Percentiles rank a stretch among this genome's conserved stretches.
Conservation (phyloP, 805 yeast genomes). For the Ogataea saltuana region DNA sequence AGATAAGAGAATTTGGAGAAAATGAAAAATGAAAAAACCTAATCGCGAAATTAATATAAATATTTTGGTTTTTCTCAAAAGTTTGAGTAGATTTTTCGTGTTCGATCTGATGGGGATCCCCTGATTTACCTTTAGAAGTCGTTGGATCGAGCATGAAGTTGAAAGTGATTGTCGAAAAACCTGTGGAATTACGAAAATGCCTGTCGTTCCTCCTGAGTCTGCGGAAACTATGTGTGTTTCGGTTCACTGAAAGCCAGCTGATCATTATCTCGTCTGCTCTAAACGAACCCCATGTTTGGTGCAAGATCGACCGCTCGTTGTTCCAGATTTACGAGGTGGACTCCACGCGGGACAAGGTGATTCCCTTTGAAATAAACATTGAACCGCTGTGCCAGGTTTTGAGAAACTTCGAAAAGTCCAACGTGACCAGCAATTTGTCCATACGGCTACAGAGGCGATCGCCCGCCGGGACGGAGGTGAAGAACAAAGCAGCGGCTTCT, state of each 20-base stretch:
- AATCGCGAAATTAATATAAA: no score
- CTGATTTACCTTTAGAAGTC: neutral
- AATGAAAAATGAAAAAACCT: no score
- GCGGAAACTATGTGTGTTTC: conserved; percentile 55
- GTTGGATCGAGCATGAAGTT: conserved; percentile 25
- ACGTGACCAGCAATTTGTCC: conserved; percentile 47
- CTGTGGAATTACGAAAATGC: conserved; percentile 26
- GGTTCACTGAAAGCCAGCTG: conserved; percentile 53
- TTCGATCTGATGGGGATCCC: neutral
- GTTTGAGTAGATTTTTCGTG: no score
- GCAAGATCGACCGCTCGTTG: conserved; percentile 48
- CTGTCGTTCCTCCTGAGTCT: conserved; percentile 38
- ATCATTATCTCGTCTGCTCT: conserved; percentile 51
- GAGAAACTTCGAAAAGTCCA: conserved; percentile 54
- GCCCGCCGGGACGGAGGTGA: conserved; percentile 14
- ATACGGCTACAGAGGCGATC: conserved; percentile 51
- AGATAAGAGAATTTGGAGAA: no score
- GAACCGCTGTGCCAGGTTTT: conserved; percentile 62
- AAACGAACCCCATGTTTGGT: conserved; percentile 70
- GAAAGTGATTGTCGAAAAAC: conserved; percentile 27
- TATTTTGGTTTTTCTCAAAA: no score
- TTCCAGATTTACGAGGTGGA: conserved; percentile 53
- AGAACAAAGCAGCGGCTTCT: conserved; percentile 43
- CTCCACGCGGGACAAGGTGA: conserved; percentile 52
- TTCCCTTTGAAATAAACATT: conserved; percentile 61